Evolutionary conservation across 108 stramenopile genomes (phyloP).

Genomic region (Seminavis robusta): DNA sequence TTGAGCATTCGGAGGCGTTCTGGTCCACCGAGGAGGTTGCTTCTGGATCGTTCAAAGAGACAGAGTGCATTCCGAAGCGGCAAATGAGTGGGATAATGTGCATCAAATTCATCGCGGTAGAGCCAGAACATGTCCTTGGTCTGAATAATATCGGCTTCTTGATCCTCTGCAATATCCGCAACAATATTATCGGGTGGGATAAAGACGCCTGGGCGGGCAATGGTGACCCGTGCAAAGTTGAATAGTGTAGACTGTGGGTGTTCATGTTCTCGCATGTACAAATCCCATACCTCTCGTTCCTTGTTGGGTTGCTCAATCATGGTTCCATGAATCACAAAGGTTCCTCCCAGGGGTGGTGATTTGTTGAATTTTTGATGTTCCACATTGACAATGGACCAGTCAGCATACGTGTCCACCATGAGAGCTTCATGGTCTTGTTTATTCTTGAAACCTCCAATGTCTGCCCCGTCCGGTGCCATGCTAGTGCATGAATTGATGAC

Average conservation of each 20-base stretch:
- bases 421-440: neutral
- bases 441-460: neutral
- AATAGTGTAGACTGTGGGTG: slow-evolving; percentile 28
- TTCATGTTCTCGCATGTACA: slow-evolving; percentile 38
- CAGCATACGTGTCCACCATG: neutral
- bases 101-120: slow-evolving; percentile 67
- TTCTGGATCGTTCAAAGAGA: slow-evolving; percentile 62
- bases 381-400: slow-evolving; percentile 49
- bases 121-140: slow-evolving; percentile 19
- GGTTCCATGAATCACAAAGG: slow-evolving; percentile 47
- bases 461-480: neutral
- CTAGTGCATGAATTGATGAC: neutral
- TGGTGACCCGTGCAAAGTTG: slow-evolving; percentile 37
- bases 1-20: slow-evolving; percentile 43
- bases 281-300: slow-evolving; percentile 39
- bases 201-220: slow-evolving; percentile 13
- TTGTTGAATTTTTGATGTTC: slow-evolving; percentile 55
- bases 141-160: neutral
- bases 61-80: slow-evolving; percentile 62
- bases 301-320: slow-evolving; percentile 9
- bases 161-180: neutral
- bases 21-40: slow-evolving; percentile 63
- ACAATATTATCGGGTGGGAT: neutral
- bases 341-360: slow-evolving; percentile 50
- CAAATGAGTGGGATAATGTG: slow-evolving; percentile 25